Base-by-base conservation (phyloP, 1,284 basidiomycete species). In the Laetiporus sulphureus region DNA sequence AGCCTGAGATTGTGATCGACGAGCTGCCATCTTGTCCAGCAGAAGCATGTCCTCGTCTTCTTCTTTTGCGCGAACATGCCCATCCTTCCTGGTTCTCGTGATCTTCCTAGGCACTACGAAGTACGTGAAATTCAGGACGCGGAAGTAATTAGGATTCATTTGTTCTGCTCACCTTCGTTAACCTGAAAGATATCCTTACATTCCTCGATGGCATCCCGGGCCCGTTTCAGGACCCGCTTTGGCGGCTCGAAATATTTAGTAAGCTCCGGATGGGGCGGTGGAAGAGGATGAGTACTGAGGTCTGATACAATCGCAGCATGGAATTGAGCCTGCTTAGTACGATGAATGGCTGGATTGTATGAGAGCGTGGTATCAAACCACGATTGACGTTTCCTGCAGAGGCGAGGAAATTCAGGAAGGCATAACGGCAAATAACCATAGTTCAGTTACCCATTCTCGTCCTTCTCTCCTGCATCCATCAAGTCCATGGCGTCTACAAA, bases 301-400 rank as follows among this genome's bases (percentile, higher is more conserved):
- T 94, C 86, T 1, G 77, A 65, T 5, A 86, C 81, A 10, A 90
- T 71, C 0, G 90, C 88, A 39, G 81, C 79, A 55, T 94, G 91
- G 60, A 93, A 88, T 50, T 94, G 80, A 3, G 93, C 93, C 65
- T 96, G 91, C 58, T 95, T 95, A 41, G 83, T 75, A 29, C 92
- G 83, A 57, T 98, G 94, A 22, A 96, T 75, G 4, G 88, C 80
- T 0, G 95, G 93, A 54, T 95, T 96, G 63, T 80, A 95, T 1
- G 89, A 89, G 2, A 81, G 65, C 1, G 72, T 66, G 0, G 85
- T 75, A 46, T 85, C 78, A 54, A 87, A 95, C 90, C 91, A 98
- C 3, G 79, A 69, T 11, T 57, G 55, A 8, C 70, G 76, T 16
- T 75, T 67, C 5, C 86, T 88, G 52, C 15, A 43, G n/a, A n/a